Conservation (phyloP, 2,329 filamentous ascomycete species). For the Curvularia spicifera region DNA sequence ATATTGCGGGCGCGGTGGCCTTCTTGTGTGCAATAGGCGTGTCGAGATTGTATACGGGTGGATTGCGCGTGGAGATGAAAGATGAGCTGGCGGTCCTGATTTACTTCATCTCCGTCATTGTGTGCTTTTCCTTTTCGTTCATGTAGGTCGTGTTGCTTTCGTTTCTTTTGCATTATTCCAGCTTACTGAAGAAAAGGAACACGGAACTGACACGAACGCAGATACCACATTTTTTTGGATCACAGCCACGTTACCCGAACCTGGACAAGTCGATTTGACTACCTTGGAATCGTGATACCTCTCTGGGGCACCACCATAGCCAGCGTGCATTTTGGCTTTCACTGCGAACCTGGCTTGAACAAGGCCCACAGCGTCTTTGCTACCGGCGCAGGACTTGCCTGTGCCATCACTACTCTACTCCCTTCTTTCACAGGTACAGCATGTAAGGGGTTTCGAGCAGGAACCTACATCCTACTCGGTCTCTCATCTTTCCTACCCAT, state of each 20-base stretch:
- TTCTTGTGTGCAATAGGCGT: not conserved
- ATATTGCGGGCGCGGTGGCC: slow-evolving; percentile 1
- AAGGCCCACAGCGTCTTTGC: slow-evolving; percentile 48
- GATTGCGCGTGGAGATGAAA: not conserved
- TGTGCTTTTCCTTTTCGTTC: slow-evolving; percentile 17
- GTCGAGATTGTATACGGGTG: not conserved
- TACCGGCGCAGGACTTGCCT: slow-evolving; percentile 29
- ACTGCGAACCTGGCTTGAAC: slow-evolving; percentile 43
- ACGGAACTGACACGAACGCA: slow-evolving; percentile 35
- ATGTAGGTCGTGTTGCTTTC: slow-evolving; percentile 41
- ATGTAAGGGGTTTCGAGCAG: slow-evolving; percentile 50
- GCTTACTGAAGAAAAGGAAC: not conserved
- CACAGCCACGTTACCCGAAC: slow-evolving; percentile 77
- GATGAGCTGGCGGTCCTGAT: slow-evolving; percentile 9
- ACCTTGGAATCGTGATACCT: slow-evolving; percentile 71
- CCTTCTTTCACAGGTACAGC: slow-evolving; percentile 30
- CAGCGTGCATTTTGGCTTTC: slow-evolving; percentile 65
- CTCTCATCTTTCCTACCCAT: slow-evolving; percentile 52
- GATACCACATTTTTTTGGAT: slow-evolving; percentile 80
- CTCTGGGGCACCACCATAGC: slow-evolving; percentile 90
- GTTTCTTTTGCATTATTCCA: not conserved
- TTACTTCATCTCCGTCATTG: slow-evolving; percentile 12
- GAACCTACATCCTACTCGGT: slow-evolving; percentile 53
- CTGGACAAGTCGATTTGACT: slow-evolving; percentile 88
- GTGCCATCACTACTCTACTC: slow-evolving; percentile 49